Evolutionary conservation across 345 rosid species (phyloP).

Genomic region (Fremontodendron californicum): DNA sequence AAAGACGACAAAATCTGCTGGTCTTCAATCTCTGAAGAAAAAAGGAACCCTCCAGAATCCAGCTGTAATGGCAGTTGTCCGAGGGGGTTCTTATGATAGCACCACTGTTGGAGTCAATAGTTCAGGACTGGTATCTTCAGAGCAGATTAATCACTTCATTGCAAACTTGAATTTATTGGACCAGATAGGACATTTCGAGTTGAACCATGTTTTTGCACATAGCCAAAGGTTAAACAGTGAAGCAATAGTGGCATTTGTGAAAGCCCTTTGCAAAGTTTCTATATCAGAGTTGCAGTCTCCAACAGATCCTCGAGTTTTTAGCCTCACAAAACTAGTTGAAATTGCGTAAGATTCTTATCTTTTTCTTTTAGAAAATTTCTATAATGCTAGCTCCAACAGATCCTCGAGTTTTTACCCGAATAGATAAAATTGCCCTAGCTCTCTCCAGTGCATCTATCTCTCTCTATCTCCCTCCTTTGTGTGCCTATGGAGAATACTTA

Average conservation of each 20-base stretch:
- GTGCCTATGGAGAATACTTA: not conserved
- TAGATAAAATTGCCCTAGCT: not conserved
- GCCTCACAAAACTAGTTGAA: conserved; percentile 96
- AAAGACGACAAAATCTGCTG: conserved; percentile 44
- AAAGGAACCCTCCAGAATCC: conserved; percentile 90
- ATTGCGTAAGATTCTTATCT: conserved; percentile 70
- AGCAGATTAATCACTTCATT: conserved; percentile 72
- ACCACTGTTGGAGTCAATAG: conserved; percentile 54
- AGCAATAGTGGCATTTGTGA: conserved; percentile 93
- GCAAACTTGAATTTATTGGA: conserved; percentile 94
- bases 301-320: conserved; percentile 95
- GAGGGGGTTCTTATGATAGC: conserved; percentile 97
- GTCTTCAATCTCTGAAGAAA: conserved; percentile 64
- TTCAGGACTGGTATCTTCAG: conserved; percentile 64
- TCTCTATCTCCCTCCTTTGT: not conserved
- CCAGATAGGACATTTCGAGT: conserved; percentile 90
- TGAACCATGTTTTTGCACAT: conserved; percentile 93
- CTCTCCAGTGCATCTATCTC: not conserved
- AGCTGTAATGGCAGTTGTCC: conserved; percentile 94
- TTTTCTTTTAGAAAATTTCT: not conserved
- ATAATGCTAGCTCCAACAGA: not conserved
- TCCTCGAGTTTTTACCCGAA: not conserved
- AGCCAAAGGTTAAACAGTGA: conserved; percentile 95
- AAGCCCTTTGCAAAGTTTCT: conserved; percentile 93
- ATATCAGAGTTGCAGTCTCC: conserved; percentile 95